Percentiles rank a stretch among this genome's conserved stretches.
These are phyloP conservation scores for Chrysoporthe deuterocubensis DNA, from an alignment of 2,329 filamentous ascomycete species.

Conservation along the genomic window DNA sequence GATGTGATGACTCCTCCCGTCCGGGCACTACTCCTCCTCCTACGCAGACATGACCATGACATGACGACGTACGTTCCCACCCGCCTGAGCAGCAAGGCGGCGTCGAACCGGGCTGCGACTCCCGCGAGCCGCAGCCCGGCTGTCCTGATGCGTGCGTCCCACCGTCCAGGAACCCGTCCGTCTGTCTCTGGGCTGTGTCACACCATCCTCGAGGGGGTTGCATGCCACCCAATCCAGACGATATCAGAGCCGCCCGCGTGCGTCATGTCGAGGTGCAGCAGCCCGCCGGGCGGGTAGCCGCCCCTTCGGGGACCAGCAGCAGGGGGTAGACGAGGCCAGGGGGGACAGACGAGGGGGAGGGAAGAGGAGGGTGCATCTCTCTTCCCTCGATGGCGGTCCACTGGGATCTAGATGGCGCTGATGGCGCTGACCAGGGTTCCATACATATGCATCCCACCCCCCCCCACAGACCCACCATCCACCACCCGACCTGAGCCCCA, in stretches of 20 bases:
- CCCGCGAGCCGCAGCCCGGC: conserved; percentile 5
- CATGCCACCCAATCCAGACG: conserved; percentile 15
- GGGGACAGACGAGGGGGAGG: neutral
- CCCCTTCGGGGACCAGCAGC: neutral
- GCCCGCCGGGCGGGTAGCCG: conserved; percentile 9
- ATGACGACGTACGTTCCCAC: conserved; percentile 19
- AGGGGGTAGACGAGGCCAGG: neutral
- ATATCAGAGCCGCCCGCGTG: conserved; percentile 17
- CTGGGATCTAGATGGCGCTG: no score
- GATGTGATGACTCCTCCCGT: neutral
- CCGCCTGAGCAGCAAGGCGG: conserved; percentile 16
- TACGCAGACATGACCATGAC: neutral
- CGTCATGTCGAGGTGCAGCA: neutral
- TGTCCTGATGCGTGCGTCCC: no score
- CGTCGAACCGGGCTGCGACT: neutral
- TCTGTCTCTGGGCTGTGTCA: conserved; percentile 10
- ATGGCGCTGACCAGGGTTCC: neutral
- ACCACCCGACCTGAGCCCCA: neutral
- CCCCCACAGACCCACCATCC: no score
- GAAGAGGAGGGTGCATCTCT: neutral
- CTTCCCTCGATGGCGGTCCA: neutral
- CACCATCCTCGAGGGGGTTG: neutral
- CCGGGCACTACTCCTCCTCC: neutral
- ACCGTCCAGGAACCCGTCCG: no score
- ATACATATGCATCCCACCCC: neutral